phyloP scores from a whole-genome alignment of 768 basidiomycete species.

The Paxillus involutus region DNA sequence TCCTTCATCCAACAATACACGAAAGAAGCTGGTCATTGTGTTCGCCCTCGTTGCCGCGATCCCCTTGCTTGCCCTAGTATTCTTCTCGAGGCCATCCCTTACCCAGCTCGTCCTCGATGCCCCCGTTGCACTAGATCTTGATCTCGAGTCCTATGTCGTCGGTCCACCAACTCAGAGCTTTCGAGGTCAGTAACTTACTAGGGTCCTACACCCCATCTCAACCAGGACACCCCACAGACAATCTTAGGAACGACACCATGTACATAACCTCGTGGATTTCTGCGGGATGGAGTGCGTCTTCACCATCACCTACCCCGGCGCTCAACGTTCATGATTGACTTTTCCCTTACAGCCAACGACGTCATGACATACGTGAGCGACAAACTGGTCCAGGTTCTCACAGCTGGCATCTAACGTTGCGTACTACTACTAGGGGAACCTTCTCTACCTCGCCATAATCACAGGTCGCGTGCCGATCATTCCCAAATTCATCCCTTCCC shows the following conservation, averaged over 20 bases:
- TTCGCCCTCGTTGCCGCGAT: slow-evolving; percentile 24
- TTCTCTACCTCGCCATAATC: slow-evolving; percentile 58
- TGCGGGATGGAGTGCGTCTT: slow-evolving; percentile 71
- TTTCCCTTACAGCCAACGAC: slow-evolving; percentile 57
- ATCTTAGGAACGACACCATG: slow-evolving; percentile 55
- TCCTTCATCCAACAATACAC: not conserved
- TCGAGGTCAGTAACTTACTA: slow-evolving; percentile 40
- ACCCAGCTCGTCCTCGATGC: not conserved
- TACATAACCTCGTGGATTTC: slow-evolving; percentile 76
- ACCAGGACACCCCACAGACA: slow-evolving; percentile 41
- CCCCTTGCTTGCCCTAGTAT: slow-evolving; percentile 22
- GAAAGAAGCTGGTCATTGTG: not conserved
- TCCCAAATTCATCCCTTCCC: slow-evolving; percentile 57
- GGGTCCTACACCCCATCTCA: not conserved
- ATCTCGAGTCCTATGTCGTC: slow-evolving; percentile 16
- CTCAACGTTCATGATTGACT: not conserved
- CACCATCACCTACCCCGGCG: too few relatives aligned
- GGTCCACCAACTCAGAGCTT: slow-evolving; percentile 60
- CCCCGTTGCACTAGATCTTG: not conserved
- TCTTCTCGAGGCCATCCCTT: not conserved
- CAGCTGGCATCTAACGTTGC: slow-evolving; percentile 27
- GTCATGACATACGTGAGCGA: slow-evolving; percentile 66
- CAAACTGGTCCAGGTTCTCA: not conserved
- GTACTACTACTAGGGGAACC: slow-evolving; percentile 43
- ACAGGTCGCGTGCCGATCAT: slow-evolving; percentile 61